Base-by-base conservation (phyloP, 1,284 basidiomycete species). In the Melampsora abietis-canadensis region DNA sequence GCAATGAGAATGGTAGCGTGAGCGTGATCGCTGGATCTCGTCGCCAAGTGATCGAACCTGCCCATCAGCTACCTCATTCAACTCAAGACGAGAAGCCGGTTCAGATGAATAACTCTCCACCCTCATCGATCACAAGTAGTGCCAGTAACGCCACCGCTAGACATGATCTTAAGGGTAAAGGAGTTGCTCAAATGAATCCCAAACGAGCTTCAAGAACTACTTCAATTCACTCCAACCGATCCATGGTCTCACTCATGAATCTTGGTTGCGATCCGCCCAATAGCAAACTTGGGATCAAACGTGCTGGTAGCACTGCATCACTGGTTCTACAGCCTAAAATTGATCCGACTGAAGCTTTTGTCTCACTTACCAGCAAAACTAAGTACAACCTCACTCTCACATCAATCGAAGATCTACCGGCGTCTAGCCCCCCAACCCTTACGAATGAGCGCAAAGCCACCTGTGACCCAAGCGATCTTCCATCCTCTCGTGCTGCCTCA, bases 271-370 rank as follows among this genome's bases (percentile, higher is more conserved):
- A 54, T 10, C 51, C n/a, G 14, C 8, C 51, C n/a, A 21, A 8
- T 21, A 54, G n/a, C 14, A 54, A 54, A 27, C 19, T 27, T 27
- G 51, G 51, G n/a, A n/a, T n/a, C 51, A 73, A 65, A 46, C 61
- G 69, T 7, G 69, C 64, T 31, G 69, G 64, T 6, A 73, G 69
- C 15, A 19, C 48, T 15, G 46, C 62, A 44, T 73, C 69, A 19
- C 21, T 73, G 30, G 69, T 73, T 37, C 37, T 73, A 47, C 69
- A 61, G 14, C 69, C 69, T 44, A 64, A 73, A 64, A 34, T 73
- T 27, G 69, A 73, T 46, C 31, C 69, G 27, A 73, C 69, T 7
- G 62, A 73, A 64, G 62, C 69, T 3, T 48, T 73, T 21, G 54
- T 73, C 61, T 24, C 46, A 7, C 62, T 73, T 19, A 73, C 47